Conservation (phyloP, 768 basidiomycete genomes). For the Neoboletus brunneissimus region DNA sequence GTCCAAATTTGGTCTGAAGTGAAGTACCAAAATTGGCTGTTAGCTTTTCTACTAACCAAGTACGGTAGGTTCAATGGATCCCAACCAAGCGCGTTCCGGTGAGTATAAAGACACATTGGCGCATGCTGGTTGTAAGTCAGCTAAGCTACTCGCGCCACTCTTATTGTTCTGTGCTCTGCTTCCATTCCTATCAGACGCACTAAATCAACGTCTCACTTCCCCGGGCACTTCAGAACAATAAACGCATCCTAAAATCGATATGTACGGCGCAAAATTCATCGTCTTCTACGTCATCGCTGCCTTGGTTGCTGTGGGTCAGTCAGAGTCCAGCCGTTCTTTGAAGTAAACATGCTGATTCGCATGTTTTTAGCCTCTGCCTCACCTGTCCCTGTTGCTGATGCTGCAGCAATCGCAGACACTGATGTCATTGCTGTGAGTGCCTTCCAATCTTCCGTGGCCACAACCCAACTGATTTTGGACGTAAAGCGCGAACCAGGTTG, state of each 20-base stretch:
- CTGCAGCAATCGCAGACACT: not conserved
- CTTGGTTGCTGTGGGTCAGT: conserved; percentile 28
- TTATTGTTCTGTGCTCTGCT: conserved; percentile 31
- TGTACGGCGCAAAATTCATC: conserved; percentile 27
- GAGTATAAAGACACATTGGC: conserved; percentile 26
- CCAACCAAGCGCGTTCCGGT: not conserved
- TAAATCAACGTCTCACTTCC: not conserved
- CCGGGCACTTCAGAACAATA: conserved; percentile 27
- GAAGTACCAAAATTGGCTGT: conserved; percentile 19
- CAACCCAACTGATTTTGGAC: not conserved
- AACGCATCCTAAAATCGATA: conserved; percentile 23
- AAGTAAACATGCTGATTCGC: not conserved
- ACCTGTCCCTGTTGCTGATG: conserved; percentile 22
- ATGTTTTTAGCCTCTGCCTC: conserved; percentile 25
- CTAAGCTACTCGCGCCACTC: conserved; percentile 16
- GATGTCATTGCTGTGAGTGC: conserved; percentile 21
- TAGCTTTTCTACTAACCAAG: conserved; percentile 19
- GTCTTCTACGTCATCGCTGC: conserved; percentile 30
- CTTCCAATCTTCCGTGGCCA: no score
- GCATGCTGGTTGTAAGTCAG: conserved; percentile 6
- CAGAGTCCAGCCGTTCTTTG: not conserved
- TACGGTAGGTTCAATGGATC: conserved; percentile 28
- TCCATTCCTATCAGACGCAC: conserved; percentile 1
- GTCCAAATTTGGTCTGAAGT: conserved; percentile 29
- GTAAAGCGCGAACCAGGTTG: conserved; percentile 10